Percentiles rank a stretch among this genome's conserved stretches.
Conservation (phyloP, 1,284 basidiomycete species). For the Ustilago curta region DNA sequence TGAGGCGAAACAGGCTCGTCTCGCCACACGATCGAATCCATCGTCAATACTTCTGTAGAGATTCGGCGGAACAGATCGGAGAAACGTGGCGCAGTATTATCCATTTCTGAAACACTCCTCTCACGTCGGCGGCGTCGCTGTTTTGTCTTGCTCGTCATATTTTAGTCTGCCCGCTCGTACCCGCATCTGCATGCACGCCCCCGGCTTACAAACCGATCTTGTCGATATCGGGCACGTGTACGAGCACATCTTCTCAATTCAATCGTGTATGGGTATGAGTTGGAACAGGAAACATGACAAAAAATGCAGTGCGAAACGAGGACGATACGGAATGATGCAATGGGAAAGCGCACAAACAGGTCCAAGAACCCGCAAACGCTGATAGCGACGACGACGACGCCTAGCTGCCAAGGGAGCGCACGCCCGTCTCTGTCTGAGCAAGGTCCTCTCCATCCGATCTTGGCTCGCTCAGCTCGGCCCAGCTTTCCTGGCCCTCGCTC, state of each 20-base stretch:
- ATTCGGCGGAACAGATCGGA: not conserved
- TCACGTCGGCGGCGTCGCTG: conserved; percentile 7
- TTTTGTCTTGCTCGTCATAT: not conserved
- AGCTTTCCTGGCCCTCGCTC: conserved; percentile 45
- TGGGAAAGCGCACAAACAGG: not conserved
- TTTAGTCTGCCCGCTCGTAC: not conserved
- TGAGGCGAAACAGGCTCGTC: not conserved
- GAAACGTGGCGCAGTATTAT: too few species aligned
- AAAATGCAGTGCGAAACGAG: conserved; percentile 2
- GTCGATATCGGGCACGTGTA: not conserved
- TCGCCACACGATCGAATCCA: not conserved
- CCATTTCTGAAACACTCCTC: not conserved
- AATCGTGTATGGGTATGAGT: conserved; percentile 6
- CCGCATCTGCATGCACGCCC: not conserved
- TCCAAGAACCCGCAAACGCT: not conserved
- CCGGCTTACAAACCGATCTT: not conserved
- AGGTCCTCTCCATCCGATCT: conserved; percentile 23
- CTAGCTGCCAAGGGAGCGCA: conserved; percentile 1
- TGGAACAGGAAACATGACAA: conserved; percentile 5
- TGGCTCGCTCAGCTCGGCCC: conserved; percentile 42
- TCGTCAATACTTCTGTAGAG: too few species aligned
- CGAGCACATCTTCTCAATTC: not conserved
- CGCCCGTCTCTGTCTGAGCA: conserved; percentile 12
- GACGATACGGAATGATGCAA: not conserved
- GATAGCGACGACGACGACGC: not conserved